Evolutionary conservation across 2,329 filamentous ascomycete species (phyloP).

Genomic region (Monilinia vaccinii-corymbosi): DNA sequence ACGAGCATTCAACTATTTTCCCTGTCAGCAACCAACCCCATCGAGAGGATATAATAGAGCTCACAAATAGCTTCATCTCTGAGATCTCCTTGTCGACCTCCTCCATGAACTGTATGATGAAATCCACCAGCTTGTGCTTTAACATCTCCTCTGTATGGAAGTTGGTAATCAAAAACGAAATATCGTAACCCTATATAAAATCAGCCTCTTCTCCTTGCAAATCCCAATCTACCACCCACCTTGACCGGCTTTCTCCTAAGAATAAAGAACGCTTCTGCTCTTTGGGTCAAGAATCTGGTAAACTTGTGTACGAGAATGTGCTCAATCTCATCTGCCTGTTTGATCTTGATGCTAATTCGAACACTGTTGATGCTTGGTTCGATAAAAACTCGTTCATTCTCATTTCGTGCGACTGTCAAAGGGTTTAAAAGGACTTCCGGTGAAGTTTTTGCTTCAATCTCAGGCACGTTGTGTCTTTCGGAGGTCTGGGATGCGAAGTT

Average conservation of each 20-base stretch:
- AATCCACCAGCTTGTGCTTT: constrained; percentile 98
- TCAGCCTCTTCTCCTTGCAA: constrained; percentile 14
- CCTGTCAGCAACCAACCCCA: constrained; percentile 18
- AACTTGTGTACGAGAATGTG: constrained; percentile 98
- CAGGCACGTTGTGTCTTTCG: constrained; percentile 95
- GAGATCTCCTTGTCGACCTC: constrained; percentile 99
- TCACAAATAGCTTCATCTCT: constrained; percentile 99
- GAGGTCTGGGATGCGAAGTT: constrained; percentile 97
- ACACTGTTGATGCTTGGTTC: constrained; percentile 97
- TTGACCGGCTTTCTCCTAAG: constrained; percentile 90
- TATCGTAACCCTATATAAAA: constrained; percentile 79
- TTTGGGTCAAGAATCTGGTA: constrained; percentile 88
- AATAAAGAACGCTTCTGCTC: constrained; percentile 96
- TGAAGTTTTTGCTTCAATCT: constrained; percentile 87
- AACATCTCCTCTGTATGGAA: constrained; percentile 98
- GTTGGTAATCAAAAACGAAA: constrained; percentile 97
- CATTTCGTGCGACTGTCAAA: constrained; percentile 83
- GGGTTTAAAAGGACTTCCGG: constrained; percentile 92
- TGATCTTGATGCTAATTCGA: constrained; percentile 96
- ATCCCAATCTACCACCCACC: constrained; percentile 38
- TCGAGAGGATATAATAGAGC: constrained; percentile 31
- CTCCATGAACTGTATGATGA: constrained; percentile 99
- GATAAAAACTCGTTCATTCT: constrained; percentile 93
- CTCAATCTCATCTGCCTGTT: constrained; percentile 98
- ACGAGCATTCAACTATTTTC: constrained; percentile 76